Base-by-base conservation (phyloP, 257 asterid genomes). In the Solanum medicagineum region DNA sequence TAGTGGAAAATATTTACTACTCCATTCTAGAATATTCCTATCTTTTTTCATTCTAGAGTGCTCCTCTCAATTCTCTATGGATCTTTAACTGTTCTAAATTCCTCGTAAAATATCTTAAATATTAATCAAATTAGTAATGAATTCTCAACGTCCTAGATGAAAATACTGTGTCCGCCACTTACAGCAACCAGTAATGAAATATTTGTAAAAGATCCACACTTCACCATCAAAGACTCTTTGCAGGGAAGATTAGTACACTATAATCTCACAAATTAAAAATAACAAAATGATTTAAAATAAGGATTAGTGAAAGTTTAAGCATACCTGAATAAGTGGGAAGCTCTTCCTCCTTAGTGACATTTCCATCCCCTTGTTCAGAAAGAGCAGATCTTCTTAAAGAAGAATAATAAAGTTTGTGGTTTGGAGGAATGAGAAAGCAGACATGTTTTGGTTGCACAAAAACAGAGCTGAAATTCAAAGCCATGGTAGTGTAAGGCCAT, bases 311-410 rank as follows among this genome's bases (percentile, higher is more conserved):
- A 66, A 2, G 40, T 89, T 17, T 14, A 73, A 15, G 9, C 62
- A 75, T 3, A 93, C 98, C 94, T 81, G 93, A 91, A 82, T 56
- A 90, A 87, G 88, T 53, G 84, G 92, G 90, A 65, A 90, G 80
- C 63, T 91, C 95, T 66, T 91, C 95, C 84, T 94, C 95, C 6
- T 94, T 94, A 6, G 93, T 45, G 81, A 91, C 80, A 69, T 90
- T 90, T 80, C 93, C 88, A 71, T 90, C 95, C 32, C 93, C 89
- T 49, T 93, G 95, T 89, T 93, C 96, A 71, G 98, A 92, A 57
- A 90, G 84, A 83, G 97, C 93, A 80, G 93, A 90, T 56, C 91
- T 80, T 80, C 85, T 89, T 57, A 84, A 51, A 84, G 88, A 87
- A 65, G 89, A 12, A 51, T 75, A 85, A 66, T 80, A 82, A 62